Evolutionary conservation across 441 rosid species (phyloP).

Genomic region (Arabidopsis hybrid): DNA sequence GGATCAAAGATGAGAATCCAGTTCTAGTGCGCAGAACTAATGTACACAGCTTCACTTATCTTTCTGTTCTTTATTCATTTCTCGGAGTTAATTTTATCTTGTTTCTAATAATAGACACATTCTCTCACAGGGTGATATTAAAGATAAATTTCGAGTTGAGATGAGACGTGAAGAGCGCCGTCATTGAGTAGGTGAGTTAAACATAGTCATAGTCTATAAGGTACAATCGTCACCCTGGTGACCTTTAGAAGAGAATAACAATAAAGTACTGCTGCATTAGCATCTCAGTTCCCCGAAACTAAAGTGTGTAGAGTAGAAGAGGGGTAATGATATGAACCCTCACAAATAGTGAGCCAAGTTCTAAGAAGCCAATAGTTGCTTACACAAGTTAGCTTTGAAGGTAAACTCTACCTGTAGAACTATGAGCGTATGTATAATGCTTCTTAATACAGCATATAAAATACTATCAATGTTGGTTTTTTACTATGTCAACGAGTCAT

Average conservation of each 20-base stretch:
- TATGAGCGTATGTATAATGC: conserved; percentile 12
- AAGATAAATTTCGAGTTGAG: conserved; percentile 47
- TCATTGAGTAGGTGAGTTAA: conserved; percentile 38
- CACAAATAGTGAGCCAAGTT: conserved; percentile 27
- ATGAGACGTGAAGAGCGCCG: conserved; percentile 36
- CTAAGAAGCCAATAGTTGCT: background rate
- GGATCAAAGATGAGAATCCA: conserved; percentile 38
- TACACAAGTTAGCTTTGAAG: conserved; percentile 16
- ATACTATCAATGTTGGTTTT: background rate
- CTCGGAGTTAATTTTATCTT: background rate
- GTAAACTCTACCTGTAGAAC: background rate
- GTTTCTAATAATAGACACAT: conserved; percentile 27
- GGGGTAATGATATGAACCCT: conserved; percentile 20
- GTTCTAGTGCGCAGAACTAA: conserved; percentile 38
- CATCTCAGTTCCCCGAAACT: conserved; percentile 18
- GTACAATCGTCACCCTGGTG: background rate
- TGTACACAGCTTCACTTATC: conserved; percentile 32
- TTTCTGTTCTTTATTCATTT: conserved; percentile 14
- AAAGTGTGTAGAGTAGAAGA: background rate
- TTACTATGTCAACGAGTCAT: conserved; percentile 1
- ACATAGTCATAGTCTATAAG: background rate
- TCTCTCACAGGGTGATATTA: conserved; percentile 37
- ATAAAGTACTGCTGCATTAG: background rate
- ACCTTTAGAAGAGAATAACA: background rate
- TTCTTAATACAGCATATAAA: background rate